Conservation (phyloP, 2,329 filamentous ascomycete species). For the Xylariaceae sp. region DNA sequence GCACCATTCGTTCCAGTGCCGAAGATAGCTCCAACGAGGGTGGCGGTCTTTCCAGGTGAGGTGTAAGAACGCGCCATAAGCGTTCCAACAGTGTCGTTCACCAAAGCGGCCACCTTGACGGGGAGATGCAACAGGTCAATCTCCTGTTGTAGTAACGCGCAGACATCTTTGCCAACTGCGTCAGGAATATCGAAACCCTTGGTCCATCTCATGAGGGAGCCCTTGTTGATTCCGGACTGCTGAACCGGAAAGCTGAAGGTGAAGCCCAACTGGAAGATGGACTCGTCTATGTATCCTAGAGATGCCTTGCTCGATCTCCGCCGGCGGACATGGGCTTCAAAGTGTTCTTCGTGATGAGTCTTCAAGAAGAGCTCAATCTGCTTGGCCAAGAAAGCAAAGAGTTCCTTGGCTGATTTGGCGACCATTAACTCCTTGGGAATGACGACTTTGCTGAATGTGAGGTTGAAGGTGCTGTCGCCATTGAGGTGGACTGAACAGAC, state of each 20-base stretch:
- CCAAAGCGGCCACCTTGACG: constrained; percentile 88
- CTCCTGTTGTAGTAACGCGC: constrained; percentile 78
- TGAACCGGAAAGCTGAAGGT: constrained; percentile 97
- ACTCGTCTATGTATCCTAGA: constrained; percentile 60
- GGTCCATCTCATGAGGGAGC: constrained; percentile 91
- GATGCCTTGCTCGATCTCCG: constrained; percentile 56
- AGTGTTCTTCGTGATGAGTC: constrained; percentile 83
- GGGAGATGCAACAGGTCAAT: constrained; percentile 83
- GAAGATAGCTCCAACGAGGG: constrained; percentile 93
- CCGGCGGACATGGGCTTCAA: constrained; percentile 62
- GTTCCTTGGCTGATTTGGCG: constrained; percentile 75
- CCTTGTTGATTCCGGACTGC: constrained; percentile 92
- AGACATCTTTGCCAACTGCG: constrained; percentile 90
- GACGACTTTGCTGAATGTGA: constrained; percentile 86
- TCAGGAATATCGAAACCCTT: constrained; percentile 98
- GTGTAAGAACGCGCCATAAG: constrained; percentile 97
- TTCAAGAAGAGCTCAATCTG: constrained; percentile 87
- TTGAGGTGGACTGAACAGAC: constrained; percentile 93
- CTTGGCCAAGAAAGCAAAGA: constrained; percentile 88
- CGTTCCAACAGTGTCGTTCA: constrained; percentile 96
- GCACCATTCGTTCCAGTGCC: constrained; percentile 96
- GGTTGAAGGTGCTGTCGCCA: constrained; percentile 89
- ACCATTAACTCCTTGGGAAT: constrained; percentile 90
- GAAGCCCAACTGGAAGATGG: constrained; percentile 92
- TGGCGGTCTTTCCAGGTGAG: constrained; percentile 77